Conservation (phyloP, 2,329 filamentous ascomycete genomes). For the Botryosphaeria dothidea region DNA sequence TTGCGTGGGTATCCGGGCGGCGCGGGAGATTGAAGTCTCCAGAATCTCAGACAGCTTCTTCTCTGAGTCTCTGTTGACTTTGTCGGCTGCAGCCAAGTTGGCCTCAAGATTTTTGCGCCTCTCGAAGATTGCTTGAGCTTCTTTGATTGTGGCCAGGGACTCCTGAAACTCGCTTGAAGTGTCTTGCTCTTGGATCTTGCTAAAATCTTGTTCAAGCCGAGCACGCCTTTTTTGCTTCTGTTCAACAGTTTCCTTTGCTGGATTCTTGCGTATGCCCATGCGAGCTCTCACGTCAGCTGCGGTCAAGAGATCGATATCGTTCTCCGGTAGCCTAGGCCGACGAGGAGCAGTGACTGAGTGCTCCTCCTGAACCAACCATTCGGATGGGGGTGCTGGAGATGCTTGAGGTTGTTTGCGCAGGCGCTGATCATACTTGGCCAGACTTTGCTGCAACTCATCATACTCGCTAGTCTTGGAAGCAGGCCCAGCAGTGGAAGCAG, state of each 20-base stretch:
- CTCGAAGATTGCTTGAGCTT: constrained; percentile 19
- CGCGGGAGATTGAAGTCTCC: constrained; percentile 2
- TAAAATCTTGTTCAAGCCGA: constrained; percentile 32
- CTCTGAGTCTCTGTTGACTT: neutral
- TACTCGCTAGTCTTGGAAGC: neutral
- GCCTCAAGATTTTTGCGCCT: neutral
- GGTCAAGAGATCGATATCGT: constrained; percentile 45
- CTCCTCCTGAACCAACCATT: constrained; percentile 14
- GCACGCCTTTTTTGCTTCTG: constrained; percentile 26
- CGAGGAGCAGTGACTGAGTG: neutral
- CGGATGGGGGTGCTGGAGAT: neutral
- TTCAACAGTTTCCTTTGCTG: constrained; percentile 16
- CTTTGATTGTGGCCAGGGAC: neutral
- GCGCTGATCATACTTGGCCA: neutral
- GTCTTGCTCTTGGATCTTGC: constrained; percentile 20
- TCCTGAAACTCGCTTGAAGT: neutral
- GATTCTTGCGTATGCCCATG: constrained; percentile 38
- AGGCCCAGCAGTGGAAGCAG: neutral
- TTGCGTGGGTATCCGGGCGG: neutral
- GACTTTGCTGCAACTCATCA: neutral
- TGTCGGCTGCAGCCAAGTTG: neutral
- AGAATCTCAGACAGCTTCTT: constrained; percentile 18
- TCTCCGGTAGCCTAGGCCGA: constrained; percentile 28
- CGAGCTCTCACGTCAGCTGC: constrained; percentile 44
- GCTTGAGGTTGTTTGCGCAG: neutral